Conservation (phyloP, 768 basidiomycete species). For the Boletellus ananas region DNA sequence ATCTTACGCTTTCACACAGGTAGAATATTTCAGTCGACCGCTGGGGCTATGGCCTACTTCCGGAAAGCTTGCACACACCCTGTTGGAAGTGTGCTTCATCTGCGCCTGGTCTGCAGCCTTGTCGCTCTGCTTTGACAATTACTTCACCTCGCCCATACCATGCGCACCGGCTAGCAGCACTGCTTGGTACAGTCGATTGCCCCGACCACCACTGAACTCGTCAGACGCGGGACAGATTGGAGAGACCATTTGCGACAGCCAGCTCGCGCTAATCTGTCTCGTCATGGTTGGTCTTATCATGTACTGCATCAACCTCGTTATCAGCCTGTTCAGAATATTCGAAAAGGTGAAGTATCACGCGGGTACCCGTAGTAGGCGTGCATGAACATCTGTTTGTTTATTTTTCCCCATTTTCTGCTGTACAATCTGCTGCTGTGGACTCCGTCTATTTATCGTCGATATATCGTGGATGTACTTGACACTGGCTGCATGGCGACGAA, state of each 20-base stretch:
- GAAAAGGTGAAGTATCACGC: conserved; percentile 82
- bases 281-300: conserved; percentile 73
- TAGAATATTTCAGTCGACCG: conserved; percentile 91
- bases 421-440: background rate
- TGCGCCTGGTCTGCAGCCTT: conserved; percentile 92
- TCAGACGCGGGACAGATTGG: conserved; percentile 43
- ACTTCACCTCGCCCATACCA: conserved; percentile 80
- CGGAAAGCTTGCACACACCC: conserved; percentile 79
- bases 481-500: background rate
- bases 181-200: conserved; percentile 72
- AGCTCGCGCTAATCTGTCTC: conserved; percentile 73
- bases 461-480: background rate
- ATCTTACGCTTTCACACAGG: conserved; percentile 39
- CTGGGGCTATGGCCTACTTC: conserved; percentile 91
- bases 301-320: conserved; percentile 82
- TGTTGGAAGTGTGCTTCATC: conserved; percentile 85
- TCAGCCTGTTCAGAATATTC: conserved; percentile 82
- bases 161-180: conserved; percentile 59
- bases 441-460: background rate
- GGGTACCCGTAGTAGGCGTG: conserved; percentile 28
- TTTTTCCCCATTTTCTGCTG: background rate
- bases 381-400: conserved; percentile 1
- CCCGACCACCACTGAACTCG: conserved; percentile 34
- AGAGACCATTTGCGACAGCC: conserved; percentile 64
- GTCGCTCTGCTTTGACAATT: conserved; percentile 88